Base-by-base conservation (phyloP, 2,329 filamentous ascomycete genomes). In the Cladosporium velox region DNA sequence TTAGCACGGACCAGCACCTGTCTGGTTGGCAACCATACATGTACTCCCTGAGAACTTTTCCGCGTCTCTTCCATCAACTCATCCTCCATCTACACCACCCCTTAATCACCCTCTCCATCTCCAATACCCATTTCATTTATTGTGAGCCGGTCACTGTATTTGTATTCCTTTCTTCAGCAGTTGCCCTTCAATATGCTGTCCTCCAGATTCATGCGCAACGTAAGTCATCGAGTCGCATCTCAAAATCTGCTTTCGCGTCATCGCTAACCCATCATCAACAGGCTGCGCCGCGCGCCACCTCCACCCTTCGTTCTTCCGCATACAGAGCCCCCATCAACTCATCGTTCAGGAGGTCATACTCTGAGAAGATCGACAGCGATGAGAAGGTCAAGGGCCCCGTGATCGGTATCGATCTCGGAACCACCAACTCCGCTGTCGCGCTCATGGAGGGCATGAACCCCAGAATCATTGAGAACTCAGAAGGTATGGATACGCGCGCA, bases 381-480 rank as follows among this genome's bases (percentile, higher is more conserved):
- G 83, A 86, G 72, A 97, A 97, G 88, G 92, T 98, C 68, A 92
- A 94, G 84, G 95, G 95, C 78, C 84, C 91, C 77, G 94, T 98
- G 80, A 97, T 98, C 77, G 95, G 95, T 90, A 97, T 98, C 80
- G 94, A 98, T 87, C 84, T 98, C 77, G 94, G 94, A 78, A 98
- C 94, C 78, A 98, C 94, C 76, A 98, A 98, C 88, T 97, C 94
- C 68, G 94, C 94, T 66, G 94, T 98, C 69, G 94, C 93, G 77
- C 85, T 98, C 72, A 97, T 98, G 93, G 94, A 98, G 86, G 95
- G 94, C 82, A 96, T 96, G 86, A 83, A 87, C 66, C 92, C 94
- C 75, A 92, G 90, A 83, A 98, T 98, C 80, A 98, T 98, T 80
- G 94, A 97, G 84, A 98, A 98, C 87, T 86, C 93, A 32, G 94